phyloP scores from a whole-genome alignment of 2,329 filamentous ascomycete species.

The Emericellopsis atlantica region DNA sequence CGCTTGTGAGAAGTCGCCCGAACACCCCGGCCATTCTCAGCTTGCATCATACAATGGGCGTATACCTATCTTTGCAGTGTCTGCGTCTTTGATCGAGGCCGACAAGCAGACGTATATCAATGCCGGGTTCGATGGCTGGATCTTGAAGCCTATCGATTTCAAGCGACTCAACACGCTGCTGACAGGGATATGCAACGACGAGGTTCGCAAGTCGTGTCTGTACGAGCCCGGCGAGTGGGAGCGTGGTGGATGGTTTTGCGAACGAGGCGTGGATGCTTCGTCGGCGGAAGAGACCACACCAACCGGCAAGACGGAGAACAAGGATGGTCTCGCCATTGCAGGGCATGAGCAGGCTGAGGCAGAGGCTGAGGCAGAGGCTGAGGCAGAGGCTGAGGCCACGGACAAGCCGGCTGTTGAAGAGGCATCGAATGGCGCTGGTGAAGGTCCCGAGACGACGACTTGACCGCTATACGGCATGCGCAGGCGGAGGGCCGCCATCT shows the following conservation, averaged over 20 bases:
- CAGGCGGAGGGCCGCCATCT: no score
- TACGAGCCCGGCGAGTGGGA: constrained; percentile 71
- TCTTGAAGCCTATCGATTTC: constrained; percentile 80
- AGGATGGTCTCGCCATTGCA: constrained; percentile 1
- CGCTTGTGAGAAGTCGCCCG: constrained; percentile 46
- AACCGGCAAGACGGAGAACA: constrained; percentile 9
- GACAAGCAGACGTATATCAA: constrained; percentile 58
- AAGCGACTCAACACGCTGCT: constrained; percentile 58
- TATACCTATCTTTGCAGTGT: constrained; percentile 77
- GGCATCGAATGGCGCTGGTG: no score
- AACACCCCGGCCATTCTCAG: constrained; percentile 38
- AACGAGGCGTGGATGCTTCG: constrained; percentile 2
- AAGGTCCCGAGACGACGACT: no score
- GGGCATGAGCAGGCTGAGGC: neutral
- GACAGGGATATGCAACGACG: constrained; percentile 51
- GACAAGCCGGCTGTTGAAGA: no score
- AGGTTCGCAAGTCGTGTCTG: constrained; percentile 45
- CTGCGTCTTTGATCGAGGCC: constrained; percentile 64
- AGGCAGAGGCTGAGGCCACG: neutral
- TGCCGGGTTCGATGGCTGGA: constrained; percentile 82
- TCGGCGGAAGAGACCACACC: constrained; percentile 13
- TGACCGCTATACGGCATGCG: no score
- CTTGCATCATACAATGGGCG: constrained; percentile 49
- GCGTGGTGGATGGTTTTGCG: constrained; percentile 67
- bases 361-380: neutral